These are phyloP conservation scores for Neonectria faginata DNA, from an alignment of 2,329 filamentous ascomycete species.

Conservation along the genomic window DNA sequence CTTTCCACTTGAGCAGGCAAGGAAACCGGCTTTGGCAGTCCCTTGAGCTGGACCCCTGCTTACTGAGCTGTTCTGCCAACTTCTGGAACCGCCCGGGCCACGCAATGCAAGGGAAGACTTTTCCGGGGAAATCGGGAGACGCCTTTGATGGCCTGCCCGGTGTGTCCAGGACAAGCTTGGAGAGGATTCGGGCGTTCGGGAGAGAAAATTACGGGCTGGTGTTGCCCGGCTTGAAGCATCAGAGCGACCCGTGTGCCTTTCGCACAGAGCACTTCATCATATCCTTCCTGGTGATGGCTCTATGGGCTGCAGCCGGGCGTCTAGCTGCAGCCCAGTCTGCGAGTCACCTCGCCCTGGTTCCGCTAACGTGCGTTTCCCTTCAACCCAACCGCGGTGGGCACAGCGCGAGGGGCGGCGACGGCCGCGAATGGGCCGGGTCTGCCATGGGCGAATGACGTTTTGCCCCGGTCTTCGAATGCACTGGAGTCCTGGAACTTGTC, in stretches of 20 bases:
- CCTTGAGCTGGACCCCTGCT: background rate
- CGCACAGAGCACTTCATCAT: too few species aligned
- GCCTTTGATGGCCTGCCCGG: background rate
- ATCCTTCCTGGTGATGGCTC: background rate
- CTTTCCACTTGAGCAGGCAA: background rate
- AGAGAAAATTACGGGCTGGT: background rate
- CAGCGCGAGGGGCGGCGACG: slow-evolving; percentile 16
- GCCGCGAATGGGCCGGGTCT: slow-evolving; percentile 9
- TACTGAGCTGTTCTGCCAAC: slow-evolving; percentile 5
- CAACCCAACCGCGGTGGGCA: slow-evolving; percentile 15
- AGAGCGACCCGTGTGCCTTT: background rate
- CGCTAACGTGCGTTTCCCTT: slow-evolving; percentile 16
- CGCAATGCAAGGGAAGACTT: slow-evolving; percentile 13
- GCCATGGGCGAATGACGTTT: slow-evolving; percentile 23
- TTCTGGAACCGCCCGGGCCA: slow-evolving; percentile 17
- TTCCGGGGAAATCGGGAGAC: slow-evolving; percentile 13
- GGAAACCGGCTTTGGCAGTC: background rate
- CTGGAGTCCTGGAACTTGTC: background rate
- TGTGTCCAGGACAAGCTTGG: slow-evolving; percentile 4
- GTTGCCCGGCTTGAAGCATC: background rate
- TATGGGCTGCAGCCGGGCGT: background rate
- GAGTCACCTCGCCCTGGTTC: slow-evolving; percentile 13
- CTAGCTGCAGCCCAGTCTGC: slow-evolving; percentile 5
- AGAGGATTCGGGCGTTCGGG: background rate
- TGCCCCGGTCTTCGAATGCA: background rate